phyloP scores from a whole-genome alignment of 331 rosid species.

The Rhamnella rubrinervis region DNA sequence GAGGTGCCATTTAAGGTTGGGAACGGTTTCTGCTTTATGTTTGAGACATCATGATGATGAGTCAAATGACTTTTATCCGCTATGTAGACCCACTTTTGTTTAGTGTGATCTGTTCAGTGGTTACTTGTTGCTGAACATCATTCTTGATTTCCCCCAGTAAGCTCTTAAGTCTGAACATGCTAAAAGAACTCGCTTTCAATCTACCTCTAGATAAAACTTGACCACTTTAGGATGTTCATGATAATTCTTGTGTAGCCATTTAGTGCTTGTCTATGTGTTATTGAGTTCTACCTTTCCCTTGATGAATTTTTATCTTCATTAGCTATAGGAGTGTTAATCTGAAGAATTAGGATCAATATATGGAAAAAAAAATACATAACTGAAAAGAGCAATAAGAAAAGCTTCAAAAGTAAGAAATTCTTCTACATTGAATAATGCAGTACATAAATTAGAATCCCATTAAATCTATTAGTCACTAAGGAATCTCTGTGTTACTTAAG shows the following conservation, averaged over 20 bases:
- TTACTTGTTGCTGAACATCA: neutral
- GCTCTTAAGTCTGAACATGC: neutral
- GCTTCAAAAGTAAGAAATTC: neutral
- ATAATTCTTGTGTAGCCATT: neutral
- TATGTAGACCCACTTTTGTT: neutral
- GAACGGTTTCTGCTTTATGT: slow-evolving; percentile 18
- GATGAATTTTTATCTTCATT: slow-evolving; percentile 43
- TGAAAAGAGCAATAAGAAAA: slow-evolving; percentile 1
- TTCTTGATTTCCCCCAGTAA: neutral
- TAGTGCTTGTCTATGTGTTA: too few relatives aligned
- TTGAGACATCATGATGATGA: neutral
- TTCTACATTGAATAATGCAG: neutral
- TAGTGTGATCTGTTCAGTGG: neutral
- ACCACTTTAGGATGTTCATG: too few relatives aligned
- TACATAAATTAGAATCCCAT: too few relatives aligned
- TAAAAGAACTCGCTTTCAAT: neutral
- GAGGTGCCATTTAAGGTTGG: slow-evolving; percentile 73
- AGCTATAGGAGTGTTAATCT: slow-evolving; percentile 75
- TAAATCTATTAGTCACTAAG: too few relatives aligned
- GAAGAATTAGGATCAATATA: slow-evolving; percentile 28
- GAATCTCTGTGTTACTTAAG: too few relatives aligned
- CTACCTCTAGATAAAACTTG: too few relatives aligned
- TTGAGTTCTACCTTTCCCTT: neutral
- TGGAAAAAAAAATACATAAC: neutral
- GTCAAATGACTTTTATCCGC: slow-evolving; percentile 6